A percentile compares a stretch with the other conserved stretches of the same genome.
phyloP scores from a whole-genome alignment of 2,329 filamentous ascomycete genomes.

The Stachybotrys elegans region DNA sequence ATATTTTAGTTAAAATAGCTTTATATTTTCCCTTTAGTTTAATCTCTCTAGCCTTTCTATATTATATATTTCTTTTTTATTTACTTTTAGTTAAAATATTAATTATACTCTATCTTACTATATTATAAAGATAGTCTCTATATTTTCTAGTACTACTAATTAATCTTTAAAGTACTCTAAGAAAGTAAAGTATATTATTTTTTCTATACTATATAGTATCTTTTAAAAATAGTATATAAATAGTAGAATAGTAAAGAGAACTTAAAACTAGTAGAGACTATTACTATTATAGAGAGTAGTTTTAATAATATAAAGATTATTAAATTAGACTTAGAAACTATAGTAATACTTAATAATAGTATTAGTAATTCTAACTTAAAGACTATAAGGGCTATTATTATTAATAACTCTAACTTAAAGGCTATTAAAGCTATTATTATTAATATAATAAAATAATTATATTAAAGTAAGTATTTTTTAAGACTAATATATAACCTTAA shows the following conservation, averaged over 20 bases:
- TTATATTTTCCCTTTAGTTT: background rate
- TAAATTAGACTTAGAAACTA: background rate
- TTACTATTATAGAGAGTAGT: background rate
- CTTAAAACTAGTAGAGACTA: background rate
- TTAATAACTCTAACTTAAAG: background rate
- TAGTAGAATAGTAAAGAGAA: background rate
- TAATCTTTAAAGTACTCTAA: background rate
- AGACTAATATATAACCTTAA: background rate
- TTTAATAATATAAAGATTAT: background rate
- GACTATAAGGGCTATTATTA: background rate
- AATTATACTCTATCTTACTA: background rate
- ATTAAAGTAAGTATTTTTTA: background rate
- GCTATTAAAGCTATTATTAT: background rate
- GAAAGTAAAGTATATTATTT: background rate
- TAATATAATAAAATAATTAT: background rate
- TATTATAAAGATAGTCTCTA: background rate
- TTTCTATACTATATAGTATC: background rate
- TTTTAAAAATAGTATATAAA: background rate
- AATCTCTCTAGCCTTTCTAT: background rate
- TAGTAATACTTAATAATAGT: background rate
- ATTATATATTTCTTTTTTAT: background rate
- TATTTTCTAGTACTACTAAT: background rate
- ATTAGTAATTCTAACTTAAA: background rate
- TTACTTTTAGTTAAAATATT: background rate
- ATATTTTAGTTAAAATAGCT: background rate